These are phyloP conservation scores for Claviceps spartinae DNA, from an alignment of 2,329 filamentous ascomycete species.

Conservation along the genomic window DNA sequence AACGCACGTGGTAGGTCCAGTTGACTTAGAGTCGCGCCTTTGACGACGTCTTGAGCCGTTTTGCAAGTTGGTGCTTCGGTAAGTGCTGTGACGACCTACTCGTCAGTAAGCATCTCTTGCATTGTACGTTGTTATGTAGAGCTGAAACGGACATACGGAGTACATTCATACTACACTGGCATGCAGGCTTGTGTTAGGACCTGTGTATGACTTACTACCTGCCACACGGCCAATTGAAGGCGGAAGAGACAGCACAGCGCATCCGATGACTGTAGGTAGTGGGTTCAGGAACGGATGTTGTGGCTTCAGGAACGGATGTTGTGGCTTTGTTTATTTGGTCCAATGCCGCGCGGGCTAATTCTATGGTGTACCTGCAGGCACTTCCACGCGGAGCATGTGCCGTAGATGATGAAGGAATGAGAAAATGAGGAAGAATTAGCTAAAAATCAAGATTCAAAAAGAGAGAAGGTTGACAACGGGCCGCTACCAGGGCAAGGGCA, in stretches of 20 bases:
- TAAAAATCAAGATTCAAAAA: no score
- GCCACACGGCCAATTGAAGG: background rate
- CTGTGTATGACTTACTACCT: background rate
- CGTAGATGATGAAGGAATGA: no score
- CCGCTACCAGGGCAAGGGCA: background rate
- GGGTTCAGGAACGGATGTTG: background rate
- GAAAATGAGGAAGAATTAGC: background rate
- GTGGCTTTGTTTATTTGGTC: background rate
- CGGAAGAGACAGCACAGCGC: background rate
- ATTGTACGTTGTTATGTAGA: background rate
- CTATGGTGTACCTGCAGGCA: no score
- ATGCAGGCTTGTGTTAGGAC: background rate
- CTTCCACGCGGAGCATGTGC: no score
- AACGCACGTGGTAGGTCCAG: slow-evolving; percentile 1
- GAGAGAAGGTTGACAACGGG: background rate
- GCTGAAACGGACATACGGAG: background rate
- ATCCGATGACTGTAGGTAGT: background rate
- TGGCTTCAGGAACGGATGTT: background rate
- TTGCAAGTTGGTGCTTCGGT: background rate
- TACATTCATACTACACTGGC: background rate
- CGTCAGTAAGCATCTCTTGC: background rate
- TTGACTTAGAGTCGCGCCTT: background rate
- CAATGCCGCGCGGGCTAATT: background rate
- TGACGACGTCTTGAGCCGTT: background rate
- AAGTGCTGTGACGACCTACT: background rate